Percentiles rank a stretch among this genome's conserved stretches.
phyloP scores from a whole-genome alignment of 139 green algal species.

The Nannochloris sp. region DNA sequence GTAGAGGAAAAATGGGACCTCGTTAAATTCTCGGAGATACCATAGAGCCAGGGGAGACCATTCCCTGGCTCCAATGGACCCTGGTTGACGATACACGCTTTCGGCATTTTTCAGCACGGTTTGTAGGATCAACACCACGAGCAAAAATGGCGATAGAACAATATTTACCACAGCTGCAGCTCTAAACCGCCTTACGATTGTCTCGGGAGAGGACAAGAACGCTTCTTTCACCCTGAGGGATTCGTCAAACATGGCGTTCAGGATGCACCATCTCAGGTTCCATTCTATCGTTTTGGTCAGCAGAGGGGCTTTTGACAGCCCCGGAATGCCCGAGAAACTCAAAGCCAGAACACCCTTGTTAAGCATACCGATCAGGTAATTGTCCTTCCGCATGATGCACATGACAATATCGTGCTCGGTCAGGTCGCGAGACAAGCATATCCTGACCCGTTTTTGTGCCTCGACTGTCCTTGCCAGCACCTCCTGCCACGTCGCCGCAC shows the following conservation, averaged over 20 bases:
- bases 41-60: slow-evolving; percentile 73
- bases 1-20: slow-evolving; percentile 80
- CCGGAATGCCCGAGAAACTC: slow-evolving; percentile 35
- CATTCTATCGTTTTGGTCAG: slow-evolving; percentile 93
- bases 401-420: slow-evolving; percentile 75
- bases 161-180: slow-evolving; percentile 55
- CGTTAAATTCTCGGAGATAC: slow-evolving; percentile 89
- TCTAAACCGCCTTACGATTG: slow-evolving; percentile 47
- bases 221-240: slow-evolving; percentile 51
- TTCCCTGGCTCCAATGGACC: slow-evolving; percentile 37
- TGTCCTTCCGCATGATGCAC: slow-evolving; percentile 91
- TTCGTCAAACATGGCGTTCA: slow-evolving; percentile 86
- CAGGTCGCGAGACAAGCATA: slow-evolving; percentile 72
- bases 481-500: slow-evolving; percentile 75
- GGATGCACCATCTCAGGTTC: slow-evolving; percentile 80
- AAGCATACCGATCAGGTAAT: slow-evolving; percentile 86
- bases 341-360: slow-evolving; percentile 66
- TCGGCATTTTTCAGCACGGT: slow-evolving; percentile 93
- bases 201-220: slow-evolving; percentile 42
- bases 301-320: slow-evolving; percentile 46
- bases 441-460: slow-evolving; percentile 55
- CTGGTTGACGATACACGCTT: slow-evolving; percentile 82
- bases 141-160: slow-evolving; percentile 76
- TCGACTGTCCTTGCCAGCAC: slow-evolving; percentile 71
- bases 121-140: slow-evolving; percentile 87